phyloP scores from a whole-genome alignment of 2,329 filamentous ascomycete genomes.

The Fusarium sp. region DNA sequence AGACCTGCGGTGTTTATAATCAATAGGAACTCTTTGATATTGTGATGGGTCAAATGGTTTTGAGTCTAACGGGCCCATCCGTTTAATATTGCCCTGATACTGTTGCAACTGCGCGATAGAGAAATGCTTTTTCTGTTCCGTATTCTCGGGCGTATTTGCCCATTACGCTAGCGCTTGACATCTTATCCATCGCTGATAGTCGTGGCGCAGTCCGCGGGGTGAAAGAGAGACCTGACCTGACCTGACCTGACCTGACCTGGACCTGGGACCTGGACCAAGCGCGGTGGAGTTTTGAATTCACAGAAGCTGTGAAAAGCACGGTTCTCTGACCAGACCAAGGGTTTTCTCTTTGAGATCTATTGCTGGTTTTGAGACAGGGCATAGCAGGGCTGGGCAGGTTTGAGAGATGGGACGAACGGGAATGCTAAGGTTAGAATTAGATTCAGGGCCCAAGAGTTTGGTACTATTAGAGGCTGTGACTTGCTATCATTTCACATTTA shows the following conservation, averaged over 20 bases:
- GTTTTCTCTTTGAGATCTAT: slow-evolving; percentile 23
- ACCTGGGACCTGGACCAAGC: neutral
- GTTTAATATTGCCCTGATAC: neutral
- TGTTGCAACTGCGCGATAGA: neutral
- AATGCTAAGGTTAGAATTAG: neutral
- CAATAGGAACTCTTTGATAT: neutral
- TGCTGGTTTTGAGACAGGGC: slow-evolving; percentile 11
- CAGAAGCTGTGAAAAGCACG: slow-evolving; percentile 15
- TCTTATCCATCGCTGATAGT: slow-evolving; percentile 28
- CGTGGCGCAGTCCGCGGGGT: slow-evolving; percentile 40
- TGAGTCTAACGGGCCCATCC: slow-evolving; percentile 10
- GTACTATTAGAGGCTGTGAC: slow-evolving; percentile 1
- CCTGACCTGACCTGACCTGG: neutral
- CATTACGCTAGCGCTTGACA: slow-evolving; percentile 19
- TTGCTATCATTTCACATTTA: slow-evolving; percentile 12
- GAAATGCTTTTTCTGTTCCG: slow-evolving; percentile 8
- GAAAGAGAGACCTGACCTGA: neutral
- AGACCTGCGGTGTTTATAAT: slow-evolving; percentile 7
- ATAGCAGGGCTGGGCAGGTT: neutral
- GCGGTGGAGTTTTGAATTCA: slow-evolving; percentile 32
- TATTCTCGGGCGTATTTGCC: slow-evolving; percentile 19
- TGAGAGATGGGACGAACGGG: slow-evolving; percentile 25
- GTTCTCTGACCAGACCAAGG: slow-evolving; percentile 9
- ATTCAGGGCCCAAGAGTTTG: slow-evolving; percentile 11
- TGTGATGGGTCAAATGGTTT: slow-evolving; percentile 6